A percentile compares a stretch with the other conserved stretches of the same genome.
Conservation (phyloP, 2,329 filamentous ascomycete species). For the Penicillium freii region DNA sequence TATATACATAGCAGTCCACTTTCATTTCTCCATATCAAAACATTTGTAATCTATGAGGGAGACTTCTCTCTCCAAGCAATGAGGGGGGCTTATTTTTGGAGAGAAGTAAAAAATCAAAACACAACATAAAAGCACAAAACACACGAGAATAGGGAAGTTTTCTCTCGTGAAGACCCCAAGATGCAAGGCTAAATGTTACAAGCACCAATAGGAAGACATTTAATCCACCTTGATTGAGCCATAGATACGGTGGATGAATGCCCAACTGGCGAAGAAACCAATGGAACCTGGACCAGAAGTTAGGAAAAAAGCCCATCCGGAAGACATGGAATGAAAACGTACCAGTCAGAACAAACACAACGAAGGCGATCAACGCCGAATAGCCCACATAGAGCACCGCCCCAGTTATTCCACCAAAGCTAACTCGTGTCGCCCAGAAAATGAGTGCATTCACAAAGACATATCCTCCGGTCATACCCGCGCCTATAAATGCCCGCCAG, state of each 20-base stretch:
- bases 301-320: constrained; percentile 5
- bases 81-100: background rate
- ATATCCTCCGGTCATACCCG: constrained; percentile 85
- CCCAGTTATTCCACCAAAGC: constrained; percentile 78
- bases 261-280: constrained; percentile 92
- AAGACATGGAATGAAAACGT: constrained; percentile 44
- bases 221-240: constrained; percentile 97
- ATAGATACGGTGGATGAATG: constrained; percentile 92
- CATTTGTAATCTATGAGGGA: background rate
- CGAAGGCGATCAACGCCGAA: constrained; percentile 79
- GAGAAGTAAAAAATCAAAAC: too few relatives aligned
- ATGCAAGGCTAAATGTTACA: constrained; percentile 1
- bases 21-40: background rate
- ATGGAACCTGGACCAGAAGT: constrained; percentile 68
- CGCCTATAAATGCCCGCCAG: constrained; percentile 90
- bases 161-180: background rate
- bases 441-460: constrained; percentile 89
- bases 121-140: background rate
- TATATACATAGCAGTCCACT: background rate
- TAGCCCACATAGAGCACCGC: constrained; percentile 93
- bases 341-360: constrained; percentile 95
- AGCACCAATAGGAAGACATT: constrained; percentile 12
- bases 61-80: background rate
- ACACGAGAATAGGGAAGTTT: background rate
- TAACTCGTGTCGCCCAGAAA: constrained; percentile 86